These are phyloP conservation scores for Carex sylvatica DNA, from an alignment of 202 grass and related monocot species.

Conservation along the genomic window DNA sequence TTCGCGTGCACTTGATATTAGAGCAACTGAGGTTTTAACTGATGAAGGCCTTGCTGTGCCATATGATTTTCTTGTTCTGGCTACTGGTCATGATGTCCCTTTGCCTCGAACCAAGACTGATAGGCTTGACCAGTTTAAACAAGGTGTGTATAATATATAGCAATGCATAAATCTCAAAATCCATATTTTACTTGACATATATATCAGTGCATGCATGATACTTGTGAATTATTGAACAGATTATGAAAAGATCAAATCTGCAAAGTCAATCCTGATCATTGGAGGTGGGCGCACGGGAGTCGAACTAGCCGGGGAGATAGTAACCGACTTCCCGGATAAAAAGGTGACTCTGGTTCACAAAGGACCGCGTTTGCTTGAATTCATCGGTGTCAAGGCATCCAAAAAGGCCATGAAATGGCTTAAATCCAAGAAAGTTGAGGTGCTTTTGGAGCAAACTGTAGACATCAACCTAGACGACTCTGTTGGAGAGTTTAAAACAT, in stretches of 20 bases:
- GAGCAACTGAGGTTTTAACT: constrained; percentile 56
- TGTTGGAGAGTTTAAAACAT: constrained; percentile 37
- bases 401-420: constrained; percentile 39
- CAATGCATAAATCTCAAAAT: not conserved
- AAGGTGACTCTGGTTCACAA: constrained; percentile 50
- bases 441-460: constrained; percentile 45
- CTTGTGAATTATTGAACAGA: constrained; percentile 20
- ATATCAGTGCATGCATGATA: no score
- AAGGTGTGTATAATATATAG: no score
- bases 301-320: constrained; percentile 48
- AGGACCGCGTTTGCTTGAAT: constrained; percentile 43
- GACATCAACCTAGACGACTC: constrained; percentile 8
- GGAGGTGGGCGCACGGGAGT: constrained; percentile 42
- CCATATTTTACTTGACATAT: not conserved
- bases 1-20: constrained; percentile 42
- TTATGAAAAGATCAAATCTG: constrained; percentile 40
- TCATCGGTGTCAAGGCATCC: constrained; percentile 36
- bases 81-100: constrained; percentile 45
- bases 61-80: constrained; percentile 81
- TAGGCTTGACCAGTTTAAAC: constrained; percentile 50
- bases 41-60: constrained; percentile 41
- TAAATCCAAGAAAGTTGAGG: constrained; percentile 46
- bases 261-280: constrained; percentile 39
- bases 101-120: constrained; percentile 35
- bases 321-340: constrained; percentile 38